These are phyloP conservation scores for Alternaria metachromatica DNA, from an alignment of 2,329 filamentous ascomycete species.

Conservation along the genomic window DNA sequence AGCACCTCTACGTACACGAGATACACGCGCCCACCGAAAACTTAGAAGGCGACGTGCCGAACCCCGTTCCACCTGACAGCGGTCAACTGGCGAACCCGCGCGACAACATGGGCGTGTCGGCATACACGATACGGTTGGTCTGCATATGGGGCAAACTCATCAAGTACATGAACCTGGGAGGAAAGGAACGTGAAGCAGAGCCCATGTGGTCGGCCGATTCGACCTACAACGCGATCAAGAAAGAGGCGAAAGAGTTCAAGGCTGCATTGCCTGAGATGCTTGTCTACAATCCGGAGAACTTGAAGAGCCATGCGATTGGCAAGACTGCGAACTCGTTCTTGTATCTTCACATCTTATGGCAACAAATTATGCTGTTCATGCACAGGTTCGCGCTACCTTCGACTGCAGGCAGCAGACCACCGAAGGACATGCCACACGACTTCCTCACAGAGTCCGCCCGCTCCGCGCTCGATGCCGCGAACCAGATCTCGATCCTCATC, in stretches of 20 bases:
- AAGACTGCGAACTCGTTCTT: constrained; percentile 89
- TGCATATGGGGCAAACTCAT: constrained; percentile 90
- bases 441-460: constrained; percentile 79
- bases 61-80: constrained; percentile 67
- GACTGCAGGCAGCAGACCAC: constrained; percentile 67
- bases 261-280: constrained; percentile 72
- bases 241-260: constrained; percentile 74
- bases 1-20: constrained; percentile 88
- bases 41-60: constrained; percentile 73
- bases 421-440: constrained; percentile 74
- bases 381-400: constrained; percentile 82
- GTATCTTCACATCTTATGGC: constrained; percentile 86
- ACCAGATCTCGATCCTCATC: constrained; percentile 83
- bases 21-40: constrained; percentile 88
- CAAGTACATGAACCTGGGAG: constrained; percentile 88
- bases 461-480: constrained; percentile 82
- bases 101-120: constrained; percentile 92
- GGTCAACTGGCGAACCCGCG: constrained; percentile 70
- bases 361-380: constrained; percentile 89
- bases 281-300: constrained; percentile 80
- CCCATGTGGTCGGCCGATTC: constrained; percentile 87
- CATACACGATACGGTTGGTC: constrained; percentile 85
- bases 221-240: constrained; percentile 72
- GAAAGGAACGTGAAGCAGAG: constrained; percentile 76
- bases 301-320: constrained; percentile 83